phyloP scores from a whole-genome alignment of 257 asterid species.

The Striga asiatica region DNA sequence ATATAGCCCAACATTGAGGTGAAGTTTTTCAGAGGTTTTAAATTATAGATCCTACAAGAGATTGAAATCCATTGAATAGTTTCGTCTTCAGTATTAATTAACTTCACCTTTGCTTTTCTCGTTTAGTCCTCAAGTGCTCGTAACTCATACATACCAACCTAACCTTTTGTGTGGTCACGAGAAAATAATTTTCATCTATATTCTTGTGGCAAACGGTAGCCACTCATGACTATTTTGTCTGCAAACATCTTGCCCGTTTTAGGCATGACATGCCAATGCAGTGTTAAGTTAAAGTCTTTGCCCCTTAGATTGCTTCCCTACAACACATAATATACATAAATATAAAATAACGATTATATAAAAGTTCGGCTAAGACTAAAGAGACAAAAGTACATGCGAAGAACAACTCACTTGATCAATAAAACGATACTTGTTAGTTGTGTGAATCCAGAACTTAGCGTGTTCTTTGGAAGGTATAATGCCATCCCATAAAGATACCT shows the following conservation, averaged over 20 bases:
- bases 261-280: slow-evolving; percentile 99
- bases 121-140: slow-evolving; percentile 2
- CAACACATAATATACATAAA: neutral
- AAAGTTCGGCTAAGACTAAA: slow-evolving; percentile 1
- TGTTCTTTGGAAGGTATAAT: slow-evolving; percentile 73
- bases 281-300: slow-evolving; percentile 64
- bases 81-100: neutral
- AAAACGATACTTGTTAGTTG: slow-evolving; percentile 74
- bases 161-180: slow-evolving; percentile 2
- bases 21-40: neutral
- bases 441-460: slow-evolving; percentile 64
- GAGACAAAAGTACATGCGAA: neutral
- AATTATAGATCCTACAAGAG: slow-evolving; percentile 6
- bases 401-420: slow-evolving; percentile 52
- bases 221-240: slow-evolving; percentile 79
- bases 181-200: slow-evolving; percentile 38
- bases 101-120: slow-evolving; percentile 1
- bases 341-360: neutral
- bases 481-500: slow-evolving; percentile 92
- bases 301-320: slow-evolving; percentile 95
- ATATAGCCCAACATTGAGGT: neutral
- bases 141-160: slow-evolving; percentile 13
- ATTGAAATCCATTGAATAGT: neutral
- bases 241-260: slow-evolving; percentile 93
- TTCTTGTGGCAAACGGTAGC: slow-evolving; percentile 56